Evolutionary conservation across 2,329 filamentous ascomycete genomes (phyloP), one percentile per base, ranked within the genome.

Genomic region (Xylariaceae sp.): DNA sequence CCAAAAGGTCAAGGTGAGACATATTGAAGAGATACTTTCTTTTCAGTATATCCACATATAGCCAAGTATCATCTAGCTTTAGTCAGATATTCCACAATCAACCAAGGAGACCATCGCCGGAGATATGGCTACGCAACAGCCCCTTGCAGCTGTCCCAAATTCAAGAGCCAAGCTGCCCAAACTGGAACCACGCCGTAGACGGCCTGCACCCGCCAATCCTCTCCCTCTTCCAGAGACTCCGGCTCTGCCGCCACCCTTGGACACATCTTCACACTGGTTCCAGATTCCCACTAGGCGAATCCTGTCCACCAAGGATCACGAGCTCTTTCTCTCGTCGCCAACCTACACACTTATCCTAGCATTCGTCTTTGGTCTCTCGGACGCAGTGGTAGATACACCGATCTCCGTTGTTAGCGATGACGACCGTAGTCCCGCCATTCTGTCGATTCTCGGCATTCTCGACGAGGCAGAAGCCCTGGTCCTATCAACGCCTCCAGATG

Each of bases 331-430:
- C 18, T 77, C 83, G 0, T 97, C 93, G 0, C 80, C 88, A 0
- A 88, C 93, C 6, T 89, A 90, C 72, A 80, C 79, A 7, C 82
- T 98, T 41, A 82, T 99, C 43, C 78, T 90, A 55, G 86, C 90
- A 19, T 99, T 96, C 75, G 81, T 97, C 59, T 97, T 96, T 73
- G 84, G 85, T 9, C 84, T 99, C 20, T 88, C 92, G 44, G 93
- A 97, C 67, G 86, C 89, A 3, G 90, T 96, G 44, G 78, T 85
- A 48, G 87, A 90, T 68, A 84, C 80, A 23, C 85, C 89, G 6
- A 82, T 89, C 60, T 89, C 88, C 2, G 78, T 88, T 5, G 75
- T 85, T 56, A 79, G 80, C 21, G 77, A 82, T n/a, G 64, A 65
- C 32, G 78, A 83, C 43, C 73, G 86, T n/a, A 85, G 88, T 61